Evolutionary conservation across 495 filamentous ascomycete genomes (phyloP).

Genomic region (Aspergillus bridgeri): DNA sequence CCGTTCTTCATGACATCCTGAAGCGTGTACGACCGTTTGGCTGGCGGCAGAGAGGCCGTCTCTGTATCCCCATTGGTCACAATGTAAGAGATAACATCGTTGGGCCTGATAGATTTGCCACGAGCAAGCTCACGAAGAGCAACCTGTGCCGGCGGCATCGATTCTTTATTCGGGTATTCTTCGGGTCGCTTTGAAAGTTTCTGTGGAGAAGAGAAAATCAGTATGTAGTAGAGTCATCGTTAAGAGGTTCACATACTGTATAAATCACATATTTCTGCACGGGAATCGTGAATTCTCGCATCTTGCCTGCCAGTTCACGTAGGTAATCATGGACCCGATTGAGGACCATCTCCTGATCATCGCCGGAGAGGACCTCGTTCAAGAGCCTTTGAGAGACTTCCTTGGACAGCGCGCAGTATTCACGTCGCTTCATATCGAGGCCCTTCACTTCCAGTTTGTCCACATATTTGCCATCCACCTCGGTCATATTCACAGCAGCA

Average conservation of each 20-base stretch:
- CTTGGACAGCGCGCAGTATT: constrained; percentile 92
- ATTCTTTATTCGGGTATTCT: constrained; percentile 87
- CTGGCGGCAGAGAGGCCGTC: constrained; percentile 60
- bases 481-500: constrained; percentile 89
- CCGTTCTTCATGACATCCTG: constrained; percentile 79
- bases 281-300: constrained; percentile 73
- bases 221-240: not conserved
- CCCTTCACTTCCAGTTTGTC: constrained; percentile 98
- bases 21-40: constrained; percentile 82
- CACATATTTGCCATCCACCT: constrained; percentile 81
- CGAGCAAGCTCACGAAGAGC: constrained; percentile 82
- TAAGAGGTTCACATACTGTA: constrained; percentile 51
- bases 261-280: constrained; percentile 90
- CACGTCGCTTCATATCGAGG: constrained; percentile 93
- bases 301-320: constrained; percentile 72
- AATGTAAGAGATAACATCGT: constrained; percentile 94
- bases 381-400: constrained; percentile 81
- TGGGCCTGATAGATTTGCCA: constrained; percentile 82
- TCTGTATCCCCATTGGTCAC: constrained; percentile 76
- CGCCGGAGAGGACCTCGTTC: constrained; percentile 88
- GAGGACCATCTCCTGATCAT: constrained; percentile 86
- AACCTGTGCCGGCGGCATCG: constrained; percentile 97
- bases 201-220: constrained; percentile 25
- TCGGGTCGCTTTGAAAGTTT: constrained; percentile 92
- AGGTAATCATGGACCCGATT: constrained; percentile 90